phyloP scores from a whole-genome alignment of 495 filamentous ascomycete genomes.

The Immersiella caudata region DNA sequence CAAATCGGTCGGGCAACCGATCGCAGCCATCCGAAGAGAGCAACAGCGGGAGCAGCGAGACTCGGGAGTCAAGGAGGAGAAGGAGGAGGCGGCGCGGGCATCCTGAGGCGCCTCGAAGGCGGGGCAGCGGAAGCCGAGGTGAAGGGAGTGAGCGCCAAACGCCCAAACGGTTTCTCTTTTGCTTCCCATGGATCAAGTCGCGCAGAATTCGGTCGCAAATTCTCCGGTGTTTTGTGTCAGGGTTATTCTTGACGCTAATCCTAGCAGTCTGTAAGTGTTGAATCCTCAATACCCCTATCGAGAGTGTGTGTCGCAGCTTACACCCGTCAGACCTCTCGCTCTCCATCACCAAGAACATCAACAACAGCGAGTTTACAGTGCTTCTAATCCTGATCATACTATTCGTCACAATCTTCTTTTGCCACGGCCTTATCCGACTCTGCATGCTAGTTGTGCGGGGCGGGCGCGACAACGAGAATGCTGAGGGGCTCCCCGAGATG shows the following conservation, averaged over 20 bases:
- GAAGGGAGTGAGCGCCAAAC: slow-evolving; percentile 22
- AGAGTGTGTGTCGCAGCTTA: neutral
- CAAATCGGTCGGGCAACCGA: slow-evolving; percentile 19
- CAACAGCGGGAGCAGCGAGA: slow-evolving; percentile 12
- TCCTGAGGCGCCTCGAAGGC: slow-evolving; percentile 1
- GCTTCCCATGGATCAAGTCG: slow-evolving; percentile 57
- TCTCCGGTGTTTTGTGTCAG: slow-evolving; percentile 60
- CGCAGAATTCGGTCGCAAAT: slow-evolving; percentile 57
- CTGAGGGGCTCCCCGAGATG: slow-evolving; percentile 42
- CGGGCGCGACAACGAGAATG: slow-evolving; percentile 36
- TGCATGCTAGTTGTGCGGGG: slow-evolving; percentile 61
- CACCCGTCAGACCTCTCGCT: slow-evolving; percentile 64
- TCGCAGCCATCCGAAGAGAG: slow-evolving; percentile 14
- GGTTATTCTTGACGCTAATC: slow-evolving; percentile 55
- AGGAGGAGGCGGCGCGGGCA: slow-evolving; percentile 18
- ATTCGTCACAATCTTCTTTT: slow-evolving; percentile 74
- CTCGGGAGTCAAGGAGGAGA: slow-evolving; percentile 8
- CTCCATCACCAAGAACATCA: slow-evolving; percentile 59
- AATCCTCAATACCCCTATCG: neutral
- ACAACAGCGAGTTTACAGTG: slow-evolving; percentile 68
- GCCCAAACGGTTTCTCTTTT: slow-evolving; percentile 51
- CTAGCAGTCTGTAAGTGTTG: slow-evolving; percentile 61
- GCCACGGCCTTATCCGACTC: slow-evolving; percentile 72
- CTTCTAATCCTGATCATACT: slow-evolving; percentile 76
- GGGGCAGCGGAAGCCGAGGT: neutral